These are phyloP conservation scores for Mycosarcoma maydis DNA, from an alignment of 1,284 basidiomycete species.

Conservation along the genomic window DNA sequence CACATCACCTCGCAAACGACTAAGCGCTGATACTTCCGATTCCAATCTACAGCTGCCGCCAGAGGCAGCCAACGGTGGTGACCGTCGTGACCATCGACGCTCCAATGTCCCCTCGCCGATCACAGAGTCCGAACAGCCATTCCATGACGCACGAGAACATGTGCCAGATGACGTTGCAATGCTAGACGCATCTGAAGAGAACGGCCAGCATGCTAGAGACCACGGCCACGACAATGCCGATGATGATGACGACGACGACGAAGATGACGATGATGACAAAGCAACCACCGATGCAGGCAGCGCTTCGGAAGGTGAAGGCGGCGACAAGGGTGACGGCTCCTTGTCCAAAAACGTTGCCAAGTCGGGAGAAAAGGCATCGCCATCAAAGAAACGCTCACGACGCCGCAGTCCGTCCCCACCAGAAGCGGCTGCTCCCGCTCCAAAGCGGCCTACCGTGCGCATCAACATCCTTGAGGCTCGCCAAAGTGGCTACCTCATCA, in stretches of 20 bases:
- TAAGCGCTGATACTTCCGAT: conserved; percentile 21
- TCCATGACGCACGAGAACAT: conserved; percentile 28
- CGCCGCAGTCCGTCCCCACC: conserved; percentile 34
- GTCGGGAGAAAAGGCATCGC: conserved; percentile 21
- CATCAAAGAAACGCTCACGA: conserved; percentile 33
- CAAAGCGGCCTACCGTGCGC: conserved; percentile 36
- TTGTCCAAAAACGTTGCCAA: conserved; percentile 38
- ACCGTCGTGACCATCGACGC: conserved; percentile 14
- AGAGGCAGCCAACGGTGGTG: conserved; percentile 4
- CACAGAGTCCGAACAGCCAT: conserved; percentile 10
- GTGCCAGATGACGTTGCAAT: conserved; percentile 18
- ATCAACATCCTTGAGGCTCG: conserved; percentile 34
- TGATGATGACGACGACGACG: conserved; percentile 42
- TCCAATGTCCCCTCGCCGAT: conserved; percentile 11
- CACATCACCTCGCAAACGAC: conserved; percentile 41
- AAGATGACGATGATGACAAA: conserved; percentile 51
- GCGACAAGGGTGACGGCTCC: conserved; percentile 34
- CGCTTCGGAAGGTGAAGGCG: conserved; percentile 46
- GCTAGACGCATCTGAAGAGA: conserved; percentile 18
- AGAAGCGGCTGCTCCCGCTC: conserved; percentile 23
- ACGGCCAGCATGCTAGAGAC: neutral
- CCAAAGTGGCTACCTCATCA: conserved; percentile 56
- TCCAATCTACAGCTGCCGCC: conserved; percentile 15
- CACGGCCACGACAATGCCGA: conserved; percentile 21
- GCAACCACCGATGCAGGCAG: conserved; percentile 45